Conservation (phyloP, 176 grass and related monocot species). For the Luzula sylvatica region DNA sequence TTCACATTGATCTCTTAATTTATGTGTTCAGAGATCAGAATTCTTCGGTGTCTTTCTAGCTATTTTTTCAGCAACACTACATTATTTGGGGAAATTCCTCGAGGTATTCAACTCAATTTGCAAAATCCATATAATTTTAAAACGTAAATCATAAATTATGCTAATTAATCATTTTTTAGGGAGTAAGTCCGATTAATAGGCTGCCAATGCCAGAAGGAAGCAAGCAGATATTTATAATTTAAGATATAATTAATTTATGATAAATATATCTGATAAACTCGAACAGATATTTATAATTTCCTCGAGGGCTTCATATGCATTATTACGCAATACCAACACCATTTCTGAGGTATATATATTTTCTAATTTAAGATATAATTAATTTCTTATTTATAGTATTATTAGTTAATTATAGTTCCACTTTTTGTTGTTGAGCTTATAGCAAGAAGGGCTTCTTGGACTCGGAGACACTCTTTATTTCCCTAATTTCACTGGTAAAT, state of each 20-base stretch:
- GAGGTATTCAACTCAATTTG: conserved; percentile 34
- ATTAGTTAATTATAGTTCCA: background rate
- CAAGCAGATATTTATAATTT: conserved; percentile 62
- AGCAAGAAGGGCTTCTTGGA: conserved; percentile 42
- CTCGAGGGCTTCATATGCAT: conserved; percentile 71
- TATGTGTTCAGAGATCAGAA: conserved; percentile 58
- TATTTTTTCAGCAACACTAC: conserved; percentile 64
- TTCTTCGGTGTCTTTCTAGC: conserved; percentile 58
- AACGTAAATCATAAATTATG: background rate
- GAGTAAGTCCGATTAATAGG: conserved; percentile 45
- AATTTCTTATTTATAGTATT: background rate
- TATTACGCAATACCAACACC: conserved; percentile 77
- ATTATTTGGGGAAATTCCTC: conserved; percentile 78
- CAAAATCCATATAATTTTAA: background rate
- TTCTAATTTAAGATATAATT: background rate
- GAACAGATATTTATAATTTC: conserved; percentile 73
- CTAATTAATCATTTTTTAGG: conserved; percentile 24
- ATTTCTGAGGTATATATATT: conserved; percentile 59
- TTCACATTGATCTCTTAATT: background rate
- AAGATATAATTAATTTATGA: too few relatives aligned
- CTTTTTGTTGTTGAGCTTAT: conserved; percentile 43
- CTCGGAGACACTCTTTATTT: conserved; percentile 50
- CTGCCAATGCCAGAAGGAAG: conserved; percentile 52
- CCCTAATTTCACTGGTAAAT: conserved; percentile 44
- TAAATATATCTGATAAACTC: conserved; percentile 27